These are phyloP conservation scores for Colletotrichum caudatum DNA, from an alignment of 2,329 filamentous ascomycete genomes.

Conservation along the genomic window DNA sequence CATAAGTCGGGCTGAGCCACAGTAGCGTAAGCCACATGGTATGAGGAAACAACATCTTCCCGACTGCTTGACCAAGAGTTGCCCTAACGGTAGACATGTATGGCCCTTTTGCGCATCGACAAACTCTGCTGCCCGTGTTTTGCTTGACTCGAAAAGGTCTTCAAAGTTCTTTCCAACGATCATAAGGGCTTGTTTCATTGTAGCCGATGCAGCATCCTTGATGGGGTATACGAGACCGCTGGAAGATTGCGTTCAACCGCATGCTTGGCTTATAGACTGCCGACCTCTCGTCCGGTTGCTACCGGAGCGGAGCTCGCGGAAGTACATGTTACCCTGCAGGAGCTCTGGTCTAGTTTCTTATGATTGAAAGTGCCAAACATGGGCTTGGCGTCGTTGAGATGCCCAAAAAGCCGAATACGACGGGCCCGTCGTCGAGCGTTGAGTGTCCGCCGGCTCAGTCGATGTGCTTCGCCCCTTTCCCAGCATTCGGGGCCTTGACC, in stretches of 20 bases:
- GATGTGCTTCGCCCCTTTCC: background rate
- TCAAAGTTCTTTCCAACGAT: background rate
- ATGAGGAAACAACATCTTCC: background rate
- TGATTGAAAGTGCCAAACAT: background rate
- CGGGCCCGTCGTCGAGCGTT: background rate
- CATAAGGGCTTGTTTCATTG: background rate
- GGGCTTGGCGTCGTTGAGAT: background rate
- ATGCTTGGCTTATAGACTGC: background rate
- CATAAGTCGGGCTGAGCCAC: background rate
- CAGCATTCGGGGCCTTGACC: background rate
- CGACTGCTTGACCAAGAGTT: background rate
- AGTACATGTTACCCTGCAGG: no score
- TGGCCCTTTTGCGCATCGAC: background rate
- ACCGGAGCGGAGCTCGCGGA: background rate
- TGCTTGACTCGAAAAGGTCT: background rate
- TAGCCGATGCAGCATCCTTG: background rate
- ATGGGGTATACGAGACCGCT: background rate
- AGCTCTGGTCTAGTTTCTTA: background rate
- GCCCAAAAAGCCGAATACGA: background rate
- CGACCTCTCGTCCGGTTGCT: background rate
- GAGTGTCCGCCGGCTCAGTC: background rate
- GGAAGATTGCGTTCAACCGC: no score
- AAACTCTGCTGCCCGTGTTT: background rate
- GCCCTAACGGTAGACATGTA: background rate
- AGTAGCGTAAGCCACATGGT: background rate